Conservation (phyloP, 148 eudicot species). For the Pharnaceum exiguum region DNA sequence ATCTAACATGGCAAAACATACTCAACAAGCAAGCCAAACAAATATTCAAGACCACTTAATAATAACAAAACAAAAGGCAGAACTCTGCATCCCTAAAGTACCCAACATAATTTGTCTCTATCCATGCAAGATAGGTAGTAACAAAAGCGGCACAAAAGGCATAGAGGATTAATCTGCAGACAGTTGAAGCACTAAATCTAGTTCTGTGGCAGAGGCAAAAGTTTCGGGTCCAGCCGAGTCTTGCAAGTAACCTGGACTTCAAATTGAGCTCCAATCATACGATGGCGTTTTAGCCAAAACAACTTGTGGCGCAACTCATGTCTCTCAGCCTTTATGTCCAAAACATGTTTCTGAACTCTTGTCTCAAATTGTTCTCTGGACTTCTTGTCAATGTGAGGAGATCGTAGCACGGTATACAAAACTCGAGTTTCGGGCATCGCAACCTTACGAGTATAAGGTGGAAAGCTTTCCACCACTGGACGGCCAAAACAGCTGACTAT, state of each 20-base stretch:
- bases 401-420: constrained; percentile 27
- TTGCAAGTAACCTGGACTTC: constrained; percentile 34
- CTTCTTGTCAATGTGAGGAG: constrained; percentile 35
- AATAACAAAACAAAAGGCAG: too few species aligned
- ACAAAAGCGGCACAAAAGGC: too few species aligned
- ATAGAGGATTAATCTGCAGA: background rate
- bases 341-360: constrained; percentile 19
- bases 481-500: constrained; percentile 21
- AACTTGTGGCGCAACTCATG: constrained; percentile 35
- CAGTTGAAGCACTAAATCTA: background rate
- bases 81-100: too few species aligned
- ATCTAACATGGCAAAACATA: too few species aligned
- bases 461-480: constrained; percentile 20
- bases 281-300: constrained; percentile 40
- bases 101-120: too few species aligned
- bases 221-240: constrained; percentile 30
- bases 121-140: too few species aligned
- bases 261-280: constrained; percentile 28
- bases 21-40: too few species aligned
- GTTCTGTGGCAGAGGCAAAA: constrained; percentile 14
- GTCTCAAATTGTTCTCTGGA: constrained; percentile 35
- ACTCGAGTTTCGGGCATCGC: constrained; percentile 19
- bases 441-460: constrained; percentile 20
- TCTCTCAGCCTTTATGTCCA: constrained; percentile 27
- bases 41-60: too few species aligned